phyloP scores from a whole-genome alignment of 2,329 filamentous ascomycete genomes.

The Aureobasidium sp. region DNA sequence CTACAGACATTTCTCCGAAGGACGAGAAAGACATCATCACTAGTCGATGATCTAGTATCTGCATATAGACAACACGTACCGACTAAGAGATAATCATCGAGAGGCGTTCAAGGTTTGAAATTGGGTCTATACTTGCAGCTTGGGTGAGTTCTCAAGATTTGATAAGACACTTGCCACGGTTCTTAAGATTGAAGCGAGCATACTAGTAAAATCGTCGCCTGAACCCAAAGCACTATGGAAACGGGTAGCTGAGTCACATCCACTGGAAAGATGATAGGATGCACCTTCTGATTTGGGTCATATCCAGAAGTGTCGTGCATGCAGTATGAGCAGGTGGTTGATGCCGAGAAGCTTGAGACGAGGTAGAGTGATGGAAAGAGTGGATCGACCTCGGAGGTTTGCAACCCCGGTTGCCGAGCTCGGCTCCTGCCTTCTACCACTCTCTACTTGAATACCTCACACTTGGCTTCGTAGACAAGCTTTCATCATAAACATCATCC shows the following conservation, averaged over 20 bases:
- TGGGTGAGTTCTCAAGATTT: neutral
- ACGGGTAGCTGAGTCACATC: no score
- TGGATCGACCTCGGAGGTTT: neutral
- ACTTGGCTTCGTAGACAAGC: slow-evolving; percentile 2
- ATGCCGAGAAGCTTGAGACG: neutral
- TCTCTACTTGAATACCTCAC: neutral
- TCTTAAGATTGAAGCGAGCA: neutral
- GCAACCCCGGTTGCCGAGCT: neutral
- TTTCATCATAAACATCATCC: neutral
- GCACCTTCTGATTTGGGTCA: neutral
- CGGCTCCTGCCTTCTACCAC: neutral
- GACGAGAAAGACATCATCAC: neutral
- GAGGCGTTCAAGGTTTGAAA: neutral
- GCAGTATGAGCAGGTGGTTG: neutral
- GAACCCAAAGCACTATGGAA: neutral
- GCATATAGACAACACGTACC: neutral
- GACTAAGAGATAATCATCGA: neutral
- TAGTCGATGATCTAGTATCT: neutral
- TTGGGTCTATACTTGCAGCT: neutral
- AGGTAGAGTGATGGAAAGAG: neutral
- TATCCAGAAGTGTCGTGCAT: neutral
- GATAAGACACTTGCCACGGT: neutral
- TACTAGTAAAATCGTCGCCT: neutral
- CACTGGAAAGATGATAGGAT: neutral
- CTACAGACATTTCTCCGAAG: neutral